These are phyloP conservation scores for Citrus inodora DNA, from an alignment of 345 rosid genomes.

Conservation along the genomic window DNA sequence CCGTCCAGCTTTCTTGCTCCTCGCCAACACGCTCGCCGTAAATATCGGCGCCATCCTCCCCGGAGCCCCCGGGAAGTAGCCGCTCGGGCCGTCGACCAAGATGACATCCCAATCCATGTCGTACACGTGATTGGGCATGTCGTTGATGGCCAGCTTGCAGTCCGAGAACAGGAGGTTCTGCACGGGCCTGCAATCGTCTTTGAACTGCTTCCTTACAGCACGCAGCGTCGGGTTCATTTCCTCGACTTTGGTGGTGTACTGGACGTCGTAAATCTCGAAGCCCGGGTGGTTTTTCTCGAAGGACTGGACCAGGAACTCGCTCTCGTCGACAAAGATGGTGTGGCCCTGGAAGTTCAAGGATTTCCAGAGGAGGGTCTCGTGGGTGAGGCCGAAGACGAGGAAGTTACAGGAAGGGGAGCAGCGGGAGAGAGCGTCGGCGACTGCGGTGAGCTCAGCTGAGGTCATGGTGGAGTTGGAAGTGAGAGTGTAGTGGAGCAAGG, in stretches of 20 bases:
- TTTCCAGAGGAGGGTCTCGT: slow-evolving; percentile 85
- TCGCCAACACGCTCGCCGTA: slow-evolving; percentile 74
- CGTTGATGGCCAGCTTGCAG: slow-evolving; percentile 73
- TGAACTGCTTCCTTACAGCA: slow-evolving; percentile 30
- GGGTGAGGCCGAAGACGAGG: slow-evolving; percentile 74
- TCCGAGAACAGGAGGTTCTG: slow-evolving; percentile 89
- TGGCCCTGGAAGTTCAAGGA: slow-evolving; percentile 66
- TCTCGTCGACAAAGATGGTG: slow-evolving; percentile 79
- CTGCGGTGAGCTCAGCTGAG: slow-evolving; percentile 54
- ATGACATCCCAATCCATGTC: slow-evolving; percentile 80
- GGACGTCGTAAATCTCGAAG: slow-evolving; percentile 77
- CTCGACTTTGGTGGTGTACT: slow-evolving; percentile 66
- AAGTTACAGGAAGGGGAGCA: slow-evolving; percentile 52
- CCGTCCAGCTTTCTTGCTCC: slow-evolving; percentile 37
- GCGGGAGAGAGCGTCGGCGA: slow-evolving; percentile 43
- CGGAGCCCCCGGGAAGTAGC: slow-evolving; percentile 51
- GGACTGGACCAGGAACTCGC: slow-evolving; percentile 50
- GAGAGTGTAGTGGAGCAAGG: slow-evolving; percentile 76
- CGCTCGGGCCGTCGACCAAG: slow-evolving; percentile 79
- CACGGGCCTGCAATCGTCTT: slow-evolving; percentile 70
- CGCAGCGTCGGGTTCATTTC: slow-evolving; percentile 42
- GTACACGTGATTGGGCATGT: slow-evolving; percentile 78
- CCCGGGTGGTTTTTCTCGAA: slow-evolving; percentile 63
- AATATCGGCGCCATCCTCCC: slow-evolving; percentile 90
- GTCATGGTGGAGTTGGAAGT: slow-evolving; percentile 62